These are phyloP conservation scores for Luffa aegyptiaca DNA, from an alignment of 306 rosid genomes.

Conservation along the genomic window DNA sequence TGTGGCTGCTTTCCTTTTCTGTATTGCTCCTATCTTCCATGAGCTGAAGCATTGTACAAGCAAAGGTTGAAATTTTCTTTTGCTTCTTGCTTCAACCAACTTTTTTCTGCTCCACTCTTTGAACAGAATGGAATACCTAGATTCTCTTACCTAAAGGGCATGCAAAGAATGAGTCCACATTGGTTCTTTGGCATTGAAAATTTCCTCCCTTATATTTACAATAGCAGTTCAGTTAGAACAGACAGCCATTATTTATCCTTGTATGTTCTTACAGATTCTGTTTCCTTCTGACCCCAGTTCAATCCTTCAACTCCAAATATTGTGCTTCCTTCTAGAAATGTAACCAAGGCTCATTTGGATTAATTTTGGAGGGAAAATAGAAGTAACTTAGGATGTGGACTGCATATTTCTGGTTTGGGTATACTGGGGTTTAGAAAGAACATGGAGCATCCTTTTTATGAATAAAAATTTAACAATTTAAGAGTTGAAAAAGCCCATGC, in stretches of 20 bases:
- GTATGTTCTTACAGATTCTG: neutral
- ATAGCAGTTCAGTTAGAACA: neutral
- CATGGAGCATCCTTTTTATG: neutral
- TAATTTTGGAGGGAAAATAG: neutral
- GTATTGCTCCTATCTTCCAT: neutral
- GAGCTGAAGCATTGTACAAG: neutral
- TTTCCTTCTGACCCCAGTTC: neutral
- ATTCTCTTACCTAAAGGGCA: neutral
- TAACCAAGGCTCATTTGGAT: neutral
- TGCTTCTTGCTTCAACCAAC: neutral
- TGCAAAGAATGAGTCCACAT: neutral
- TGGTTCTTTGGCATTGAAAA: neutral
- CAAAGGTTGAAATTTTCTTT: neutral
- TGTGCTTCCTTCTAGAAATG: neutral
- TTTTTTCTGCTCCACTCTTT: neutral
- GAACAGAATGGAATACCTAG: neutral
- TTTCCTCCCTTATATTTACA: neutral
- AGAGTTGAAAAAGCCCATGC: neutral
- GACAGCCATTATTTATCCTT: neutral
- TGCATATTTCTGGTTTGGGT: neutral
- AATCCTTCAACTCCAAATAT: neutral
- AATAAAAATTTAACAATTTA: neutral
- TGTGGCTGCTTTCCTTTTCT: neutral
- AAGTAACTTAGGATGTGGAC: neutral
- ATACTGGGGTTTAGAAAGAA: neutral